Conservation (phyloP, 768 basidiomycete species). For the Mycena polygramma region DNA sequence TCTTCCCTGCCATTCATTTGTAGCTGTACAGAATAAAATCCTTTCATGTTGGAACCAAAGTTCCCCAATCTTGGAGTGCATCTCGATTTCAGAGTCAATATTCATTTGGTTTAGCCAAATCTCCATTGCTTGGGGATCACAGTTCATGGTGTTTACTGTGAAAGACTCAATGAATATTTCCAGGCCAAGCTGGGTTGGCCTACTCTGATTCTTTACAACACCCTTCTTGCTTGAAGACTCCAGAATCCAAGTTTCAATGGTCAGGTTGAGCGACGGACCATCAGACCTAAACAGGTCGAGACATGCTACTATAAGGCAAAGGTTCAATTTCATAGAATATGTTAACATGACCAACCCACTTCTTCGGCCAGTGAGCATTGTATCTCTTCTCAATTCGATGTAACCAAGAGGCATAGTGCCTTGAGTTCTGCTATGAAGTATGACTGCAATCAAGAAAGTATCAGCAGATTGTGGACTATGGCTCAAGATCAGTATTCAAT, state of each 20-base stretch:
- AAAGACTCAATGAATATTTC: background rate
- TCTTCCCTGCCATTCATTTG: background rate
- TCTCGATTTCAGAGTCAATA: background rate
- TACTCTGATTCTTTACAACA: background rate
- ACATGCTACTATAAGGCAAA: background rate
- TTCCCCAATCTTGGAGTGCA: background rate
- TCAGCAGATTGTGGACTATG: background rate
- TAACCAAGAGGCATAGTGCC: background rate
- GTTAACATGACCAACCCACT: too few species aligned
- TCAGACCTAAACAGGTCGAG: background rate
- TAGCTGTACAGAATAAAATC: background rate
- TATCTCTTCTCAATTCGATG: background rate
- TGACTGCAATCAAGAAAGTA: background rate
- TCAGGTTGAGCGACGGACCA: slow-evolving; percentile 6
- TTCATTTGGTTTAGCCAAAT: background rate
- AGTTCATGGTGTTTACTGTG: background rate
- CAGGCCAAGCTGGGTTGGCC: background rate
- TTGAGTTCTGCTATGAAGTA: background rate
- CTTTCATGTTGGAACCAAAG: slow-evolving; percentile 1
- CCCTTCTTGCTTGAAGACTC: background rate
- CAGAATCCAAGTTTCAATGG: background rate
- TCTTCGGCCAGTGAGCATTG: background rate
- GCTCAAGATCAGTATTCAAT: background rate
- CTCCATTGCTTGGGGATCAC: background rate
- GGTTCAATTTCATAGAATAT: too few species aligned